These are phyloP conservation scores for Volutella citrinella DNA, from an alignment of 2,329 filamentous ascomycete genomes.

Conservation along the genomic window DNA sequence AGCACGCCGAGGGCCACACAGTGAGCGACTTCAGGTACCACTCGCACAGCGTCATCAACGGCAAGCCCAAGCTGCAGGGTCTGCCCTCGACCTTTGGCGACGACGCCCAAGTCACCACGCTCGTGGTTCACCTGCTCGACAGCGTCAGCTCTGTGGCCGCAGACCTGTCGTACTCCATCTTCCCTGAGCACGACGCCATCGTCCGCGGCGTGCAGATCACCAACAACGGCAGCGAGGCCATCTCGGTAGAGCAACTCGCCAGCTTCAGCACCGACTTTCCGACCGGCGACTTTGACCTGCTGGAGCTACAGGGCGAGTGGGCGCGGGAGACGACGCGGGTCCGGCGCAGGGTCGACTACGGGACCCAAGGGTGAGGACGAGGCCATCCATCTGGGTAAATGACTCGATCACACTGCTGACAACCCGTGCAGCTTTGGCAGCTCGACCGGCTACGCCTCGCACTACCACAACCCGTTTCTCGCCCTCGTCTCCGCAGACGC, in stretches of 20 bases:
- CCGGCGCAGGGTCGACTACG: constrained; percentile 54
- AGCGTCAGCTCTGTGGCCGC: constrained; percentile 56
- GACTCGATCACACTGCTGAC: no score
- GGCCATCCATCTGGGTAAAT: no score
- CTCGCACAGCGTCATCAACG: constrained; percentile 51
- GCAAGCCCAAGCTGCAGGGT: constrained; percentile 55
- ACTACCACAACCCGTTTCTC: constrained; percentile 64
- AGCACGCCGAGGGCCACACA: constrained; percentile 56
- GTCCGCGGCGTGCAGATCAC: constrained; percentile 59
- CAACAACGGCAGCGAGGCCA: constrained; percentile 53
- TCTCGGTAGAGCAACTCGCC: constrained; percentile 54
- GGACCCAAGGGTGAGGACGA: constrained; percentile 52
- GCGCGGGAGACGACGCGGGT: constrained; percentile 54
- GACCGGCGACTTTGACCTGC: constrained; percentile 57
- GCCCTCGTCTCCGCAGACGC: constrained; percentile 53
- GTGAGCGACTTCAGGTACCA: constrained; percentile 57
- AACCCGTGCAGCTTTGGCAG: constrained; percentile 63
- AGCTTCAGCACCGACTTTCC: constrained; percentile 62
- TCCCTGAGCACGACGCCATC: constrained; percentile 59
- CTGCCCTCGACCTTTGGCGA: constrained; percentile 59
- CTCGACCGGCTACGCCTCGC: constrained; percentile 59
- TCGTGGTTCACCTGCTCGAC: constrained; percentile 57
- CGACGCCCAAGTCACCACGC: constrained; percentile 54
- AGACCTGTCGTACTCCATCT: constrained; percentile 61
- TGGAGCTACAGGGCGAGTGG: constrained; percentile 63